Evolutionary conservation across 2,329 filamentous ascomycete species (phyloP), one percentile per base, ranked within the genome.

Genomic region (Verticillium zaregamsianum): DNA sequence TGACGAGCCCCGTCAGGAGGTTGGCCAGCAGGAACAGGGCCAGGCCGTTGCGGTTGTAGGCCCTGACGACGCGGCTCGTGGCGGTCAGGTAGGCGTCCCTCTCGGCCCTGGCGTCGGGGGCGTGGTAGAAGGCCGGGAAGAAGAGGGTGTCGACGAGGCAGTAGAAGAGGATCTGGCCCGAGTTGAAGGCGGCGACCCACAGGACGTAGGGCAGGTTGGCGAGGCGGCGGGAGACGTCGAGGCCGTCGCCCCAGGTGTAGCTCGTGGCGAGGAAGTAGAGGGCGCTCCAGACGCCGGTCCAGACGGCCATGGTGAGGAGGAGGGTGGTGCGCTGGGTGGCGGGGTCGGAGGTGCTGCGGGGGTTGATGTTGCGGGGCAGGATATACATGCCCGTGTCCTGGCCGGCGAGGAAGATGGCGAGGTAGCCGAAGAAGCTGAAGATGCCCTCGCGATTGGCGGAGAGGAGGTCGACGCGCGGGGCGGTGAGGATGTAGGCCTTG

Each of bases 381-480:
- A 95, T 85, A 64, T 89, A 86, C 76, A 93, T 88, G 58, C 95
- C 95, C 20, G 89, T 86, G 49, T 91, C 90, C 72, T 96, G 92
- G 3, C 95, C 95, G 0, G 91, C 88, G 45, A 99, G 86, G 75
- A 97, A 99, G 63, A 99, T 97, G 56, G 94, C 90, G 55, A 99
- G 84, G 72, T 99, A 99, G 5, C 95, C 95, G 58, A 91, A 77
- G 74, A 98, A 97, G 60, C 93, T 97, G 74, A 94, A 97, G n/a
- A 99, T 83, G 0, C 95, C 95, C 74, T 99, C 95, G 31, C 94
- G 86, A 72, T 99, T 99, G 81, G 93, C 91, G 2, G 92, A 94
- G 6, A 99, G 74, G 15, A 97, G 79, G 69, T 93, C 86, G 0
- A 83, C 87, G 5, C 95, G 87, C 6, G 92, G 91, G 0, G 92